These are phyloP conservation scores for Sorghum bicolor DNA, from an alignment of 176 grass and related monocot genomes.

Conservation along the genomic window Sorghum_bicolor_NCBIv3 NC_012875.2:52594501-52595000, in stretches of 20 bases:
- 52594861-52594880: constrained; percentile 10
- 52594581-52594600: constrained; percentile 18
- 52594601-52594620: constrained; percentile 15
- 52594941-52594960: constrained; percentile 37
- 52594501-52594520: background rate
- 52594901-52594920: constrained; percentile 32
- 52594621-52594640: background rate
- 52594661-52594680: constrained; percentile 2
- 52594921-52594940: constrained; percentile 27
- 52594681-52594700: background rate
- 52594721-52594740: constrained; percentile 4
- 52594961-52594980: constrained; percentile 44
- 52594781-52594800: constrained; percentile 3
- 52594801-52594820: background rate
- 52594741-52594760: background rate
- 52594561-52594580: constrained; percentile 26
- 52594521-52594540: background rate
- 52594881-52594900: constrained; percentile 13
- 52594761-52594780: background rate
- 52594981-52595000: constrained; percentile 33
- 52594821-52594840: background rate
- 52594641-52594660: background rate
- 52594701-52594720: background rate
- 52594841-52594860: constrained; percentile 16
- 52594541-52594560: constrained; percentile 35